Conservation (phyloP, 2,329 filamentous ascomycete genomes). For the Pseudonectria buxi region DNA sequence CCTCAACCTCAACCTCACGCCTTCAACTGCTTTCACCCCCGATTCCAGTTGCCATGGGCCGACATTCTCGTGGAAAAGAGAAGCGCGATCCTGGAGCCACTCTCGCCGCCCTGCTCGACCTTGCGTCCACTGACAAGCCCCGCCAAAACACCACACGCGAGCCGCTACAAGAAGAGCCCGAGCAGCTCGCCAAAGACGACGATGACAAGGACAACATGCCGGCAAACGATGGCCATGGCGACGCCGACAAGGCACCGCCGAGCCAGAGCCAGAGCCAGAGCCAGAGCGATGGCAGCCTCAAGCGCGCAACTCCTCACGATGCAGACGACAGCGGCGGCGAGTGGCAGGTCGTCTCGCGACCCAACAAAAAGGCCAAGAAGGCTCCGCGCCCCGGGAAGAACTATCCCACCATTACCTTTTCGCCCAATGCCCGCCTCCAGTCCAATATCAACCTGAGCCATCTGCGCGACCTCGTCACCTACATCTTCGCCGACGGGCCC, state of each 20-base stretch:
- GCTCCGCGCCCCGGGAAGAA: slow-evolving; percentile 47
- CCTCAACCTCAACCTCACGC: slow-evolving; percentile 1
- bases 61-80: slow-evolving; percentile 14
- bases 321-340: slow-evolving; percentile 32
- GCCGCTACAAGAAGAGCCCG: slow-evolving; percentile 7
- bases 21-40: slow-evolving; percentile 4
- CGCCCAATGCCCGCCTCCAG: slow-evolving; percentile 50
- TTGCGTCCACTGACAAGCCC: slow-evolving; percentile 4
- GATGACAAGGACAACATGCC: slow-evolving; percentile 1
- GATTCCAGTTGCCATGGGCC: slow-evolving; percentile 16
- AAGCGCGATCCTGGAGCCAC: slow-evolving; percentile 7
- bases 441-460: slow-evolving; percentile 56
- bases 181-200: slow-evolving; percentile 6
- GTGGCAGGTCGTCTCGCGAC: slow-evolving; percentile 50
- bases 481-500: slow-evolving; percentile 59
- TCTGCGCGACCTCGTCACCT: slow-evolving; percentile 57
- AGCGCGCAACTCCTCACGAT: slow-evolving; percentile 44
- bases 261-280: slow-evolving; percentile 9
- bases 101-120: slow-evolving; percentile 14
- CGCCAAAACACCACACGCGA: slow-evolving; percentile 3
- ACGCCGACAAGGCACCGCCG: slow-evolving; percentile 12
- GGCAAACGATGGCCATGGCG: background rate
- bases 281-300: slow-evolving; percentile 37
- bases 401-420: slow-evolving; percentile 55
- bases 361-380: slow-evolving; percentile 55